Evolutionary conservation across 1,284 basidiomycete species (phyloP).

Genomic region (Acaromyces ingoldii): DNA sequence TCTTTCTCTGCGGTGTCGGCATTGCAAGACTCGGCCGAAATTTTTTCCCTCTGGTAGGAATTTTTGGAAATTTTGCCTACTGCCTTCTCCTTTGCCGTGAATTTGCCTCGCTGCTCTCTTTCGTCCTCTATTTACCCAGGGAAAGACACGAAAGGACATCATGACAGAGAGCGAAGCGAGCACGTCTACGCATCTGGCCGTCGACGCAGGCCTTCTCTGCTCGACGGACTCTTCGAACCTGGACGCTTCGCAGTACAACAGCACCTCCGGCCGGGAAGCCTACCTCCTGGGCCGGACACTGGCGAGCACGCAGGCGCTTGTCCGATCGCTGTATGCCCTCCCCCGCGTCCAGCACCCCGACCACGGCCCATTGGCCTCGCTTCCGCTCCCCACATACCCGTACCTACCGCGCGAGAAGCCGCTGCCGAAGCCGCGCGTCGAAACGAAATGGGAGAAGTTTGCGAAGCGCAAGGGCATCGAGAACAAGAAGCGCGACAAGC

Average conservation of each 20-base stretch:
- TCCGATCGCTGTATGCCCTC: constrained; percentile 74
- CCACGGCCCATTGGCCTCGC: constrained; percentile 76
- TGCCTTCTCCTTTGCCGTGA: no score
- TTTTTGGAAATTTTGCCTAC: no score
- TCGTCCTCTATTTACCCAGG: no score
- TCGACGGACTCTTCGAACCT: constrained; percentile 5
- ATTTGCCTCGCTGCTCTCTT: no score
- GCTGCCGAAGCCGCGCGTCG: constrained; percentile 82
- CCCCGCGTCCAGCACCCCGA: constrained; percentile 66
- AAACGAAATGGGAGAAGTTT: constrained; percentile 95
- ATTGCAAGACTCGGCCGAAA: no score
- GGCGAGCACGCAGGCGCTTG: constrained; percentile 77
- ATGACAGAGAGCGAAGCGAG: no score
- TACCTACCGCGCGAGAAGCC: constrained; percentile 76
- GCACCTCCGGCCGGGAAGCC: constrained; percentile 63
- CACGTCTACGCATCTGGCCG: background rate
- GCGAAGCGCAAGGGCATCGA: constrained; percentile 90
- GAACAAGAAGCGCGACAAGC: constrained; percentile 63
- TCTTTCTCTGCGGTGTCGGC: no score
- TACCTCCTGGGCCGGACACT: constrained; percentile 75
- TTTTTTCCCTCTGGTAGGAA: no score
- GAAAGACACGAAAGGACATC: no score
- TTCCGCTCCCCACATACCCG: constrained; percentile 57
- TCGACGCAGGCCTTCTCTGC: constrained; percentile 2
- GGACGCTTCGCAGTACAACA: background rate